Evolutionary conservation across 2,329 filamentous ascomycete species (phyloP).

Genomic region (Clathrospora elynae): DNA sequence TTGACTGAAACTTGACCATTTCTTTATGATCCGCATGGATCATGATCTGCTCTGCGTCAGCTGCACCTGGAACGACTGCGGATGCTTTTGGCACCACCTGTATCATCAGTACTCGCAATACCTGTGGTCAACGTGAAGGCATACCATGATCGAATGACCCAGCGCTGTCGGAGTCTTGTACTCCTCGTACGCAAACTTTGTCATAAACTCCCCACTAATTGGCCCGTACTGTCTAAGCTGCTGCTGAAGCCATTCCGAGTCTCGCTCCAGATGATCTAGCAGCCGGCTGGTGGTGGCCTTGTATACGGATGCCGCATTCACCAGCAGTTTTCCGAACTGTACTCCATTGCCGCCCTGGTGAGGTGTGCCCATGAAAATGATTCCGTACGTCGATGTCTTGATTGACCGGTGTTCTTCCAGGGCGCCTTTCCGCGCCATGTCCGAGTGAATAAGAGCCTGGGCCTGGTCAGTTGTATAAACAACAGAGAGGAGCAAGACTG

Average conservation of each 20-base stretch:
- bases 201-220: constrained; percentile 46
- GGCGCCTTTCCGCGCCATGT: constrained; percentile 30
- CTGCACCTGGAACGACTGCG: constrained; percentile 44
- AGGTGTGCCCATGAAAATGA: constrained; percentile 50
- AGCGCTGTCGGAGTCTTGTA: constrained; percentile 35
- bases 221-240: constrained; percentile 44
- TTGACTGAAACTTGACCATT: constrained; percentile 44
- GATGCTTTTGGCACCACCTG: constrained; percentile 46
- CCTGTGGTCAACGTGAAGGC: background rate
- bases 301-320: constrained; percentile 45
- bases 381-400: constrained; percentile 47
- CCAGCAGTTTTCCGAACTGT: constrained; percentile 33
- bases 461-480: constrained; percentile 6
- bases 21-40: constrained; percentile 44
- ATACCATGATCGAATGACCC: constrained; percentile 36
- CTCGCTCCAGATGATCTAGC: constrained; percentile 40
- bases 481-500: constrained; percentile 15
- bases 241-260: constrained; percentile 48
- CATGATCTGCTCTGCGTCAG: constrained; percentile 39
- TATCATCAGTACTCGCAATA: constrained; percentile 9
- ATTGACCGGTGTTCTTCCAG: constrained; percentile 40
- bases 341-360: constrained; percentile 47
- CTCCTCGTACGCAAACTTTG: constrained; percentile 43
- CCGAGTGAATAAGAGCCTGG: constrained; percentile 48
- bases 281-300: constrained; percentile 36